Conservation (phyloP, 2,329 filamentous ascomycete genomes). For the Ilyonectria destructans region DNA sequence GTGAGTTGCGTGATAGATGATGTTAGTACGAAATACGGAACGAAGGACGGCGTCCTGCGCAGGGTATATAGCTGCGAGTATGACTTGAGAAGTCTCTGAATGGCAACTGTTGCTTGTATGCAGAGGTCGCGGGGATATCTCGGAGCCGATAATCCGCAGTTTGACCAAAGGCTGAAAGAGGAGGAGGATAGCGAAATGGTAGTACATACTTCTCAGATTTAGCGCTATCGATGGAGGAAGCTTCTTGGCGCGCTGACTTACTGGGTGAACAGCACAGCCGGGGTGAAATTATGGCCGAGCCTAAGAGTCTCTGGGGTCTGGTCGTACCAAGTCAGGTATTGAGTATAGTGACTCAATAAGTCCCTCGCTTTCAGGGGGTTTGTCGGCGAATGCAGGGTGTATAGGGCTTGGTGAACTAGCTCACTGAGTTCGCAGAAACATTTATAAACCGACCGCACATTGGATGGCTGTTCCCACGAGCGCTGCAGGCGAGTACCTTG, state of each 20-base stretch:
- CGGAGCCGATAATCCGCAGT: slow-evolving; percentile 74
- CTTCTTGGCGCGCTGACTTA: slow-evolving; percentile 59
- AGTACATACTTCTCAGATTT: slow-evolving; percentile 72
- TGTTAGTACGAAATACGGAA: slow-evolving; percentile 74
- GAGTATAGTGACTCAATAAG: slow-evolving; percentile 76
- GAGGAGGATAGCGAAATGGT: slow-evolving; percentile 79
- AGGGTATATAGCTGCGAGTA: slow-evolving; percentile 74
- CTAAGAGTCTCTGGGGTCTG: slow-evolving; percentile 75
- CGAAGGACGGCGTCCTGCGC: slow-evolving; percentile 72
- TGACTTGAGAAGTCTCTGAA: slow-evolving; percentile 69
- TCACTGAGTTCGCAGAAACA: slow-evolving; percentile 82
- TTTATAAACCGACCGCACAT: slow-evolving; percentile 78
- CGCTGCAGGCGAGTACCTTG: slow-evolving; percentile 68
- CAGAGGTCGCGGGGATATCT: slow-evolving; percentile 77
- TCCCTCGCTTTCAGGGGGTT: slow-evolving; percentile 75
- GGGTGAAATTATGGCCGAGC: slow-evolving; percentile 79
- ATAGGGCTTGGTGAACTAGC: slow-evolving; percentile 80
- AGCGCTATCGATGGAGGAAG: slow-evolving; percentile 15
- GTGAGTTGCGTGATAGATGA: slow-evolving; percentile 74
- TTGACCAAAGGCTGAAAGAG: slow-evolving; percentile 83
- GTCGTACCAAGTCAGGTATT: slow-evolving; percentile 82
- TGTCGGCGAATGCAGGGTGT: slow-evolving; percentile 80
- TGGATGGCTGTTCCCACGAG: slow-evolving; percentile 75
- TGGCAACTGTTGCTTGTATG: slow-evolving; percentile 73
- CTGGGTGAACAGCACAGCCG: too few relatives aligned